Evolutionary conservation across 169 alveolate genomes (phyloP), one percentile per base, ranked within the genome.

Genomic region (Plasmodium reichenowi): DNA sequence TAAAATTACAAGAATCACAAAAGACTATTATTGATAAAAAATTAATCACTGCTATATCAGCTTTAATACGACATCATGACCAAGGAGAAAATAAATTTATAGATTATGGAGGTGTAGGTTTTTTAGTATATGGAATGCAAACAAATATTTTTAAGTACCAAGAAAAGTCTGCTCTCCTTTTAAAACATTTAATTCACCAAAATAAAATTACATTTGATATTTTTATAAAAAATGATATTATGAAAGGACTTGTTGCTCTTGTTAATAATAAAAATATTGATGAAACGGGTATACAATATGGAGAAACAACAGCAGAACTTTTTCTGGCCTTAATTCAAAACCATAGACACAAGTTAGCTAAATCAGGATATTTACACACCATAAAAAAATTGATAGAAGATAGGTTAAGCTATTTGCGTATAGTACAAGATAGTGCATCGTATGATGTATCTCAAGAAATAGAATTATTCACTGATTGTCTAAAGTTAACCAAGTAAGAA

Each of bases 241-340:
- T 83, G 78, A 83, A 59, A 29, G 91, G 91, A 70, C 62, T 83
- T 0, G 59, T 83, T 52, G 54, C 74, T 38, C 64, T 83, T 56
- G 73, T 83, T 9, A 83, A 83, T 5, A 83, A 83, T 54, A 83
- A 67, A 29, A 83, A 83, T 63, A 83, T 83, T 2, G 91, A 83
- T 63, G 91, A 83, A 58, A 83, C 91, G 0, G 91, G 91, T 10
- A 70, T 83, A 83, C 91, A 83, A 24, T 83, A 68, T 70, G 91
- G 91, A 22, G 91, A 83, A 62, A 83, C 91, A n/a, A 83, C 91
- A 47, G 91, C 91, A 15, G 91, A 83, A 58, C 72, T 83, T 13
- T 68, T 83, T 45, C 45, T 83, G 17, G 91, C 91, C 1, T 48
- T 83, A 24, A 83, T 83, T 48, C 91, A 83, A 72, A 83, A 68